Base-by-base conservation (phyloP, 495 filamentous ascomycete species). In the Penicillium cataractarum region DNA sequence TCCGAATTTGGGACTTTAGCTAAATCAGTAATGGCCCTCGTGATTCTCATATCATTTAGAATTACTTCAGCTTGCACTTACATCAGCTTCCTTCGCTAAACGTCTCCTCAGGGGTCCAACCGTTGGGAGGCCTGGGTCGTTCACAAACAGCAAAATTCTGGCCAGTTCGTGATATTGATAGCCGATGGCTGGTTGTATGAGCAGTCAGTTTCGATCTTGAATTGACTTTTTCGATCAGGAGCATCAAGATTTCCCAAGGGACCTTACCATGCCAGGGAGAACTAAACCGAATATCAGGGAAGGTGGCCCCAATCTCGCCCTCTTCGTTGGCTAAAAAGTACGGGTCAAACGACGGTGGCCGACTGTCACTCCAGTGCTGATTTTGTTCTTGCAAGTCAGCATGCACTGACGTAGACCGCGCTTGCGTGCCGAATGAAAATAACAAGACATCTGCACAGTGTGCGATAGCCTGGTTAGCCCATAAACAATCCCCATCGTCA, bases 401-500 rank as follows among this genome's bases (percentile, higher is more conserved):
- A 62, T 71, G 62, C 53, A 69, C 69, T 19, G 50, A 55, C 32
- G 26, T 60, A 7, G 67, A 71, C 33, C 62, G 66, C 17, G 60
- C 59, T 3, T 42, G 53, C 24, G 55, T 52, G 42, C 69, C 67
- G 10, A 71, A 71, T 15, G 59, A 67, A 27, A 70, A 71, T 17
- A 71, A 24, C 19, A 71, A 61, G 5, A 71, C 66, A 55, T 70
- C 66, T 5, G 69, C 67, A 35, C 67, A 70, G 46, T 71, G 69
- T 24, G 69, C 64, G 26, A 71, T 71, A 13, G 69, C 66, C 37
- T 69, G 66, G 22, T 71, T 71, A 22, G 69, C 69, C 69, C 67
- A 71, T 21, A 64, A 55, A 26, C 64, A 70, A 35, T 70, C 69
- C 19, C 64, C 66, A 21, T 62, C 57, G 35, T 70, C 62, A 3